A percentile compares a stretch with the other conserved stretches of the same genome.
Evolutionary conservation across 805 yeast species (phyloP).

Genomic region (Starmerella lactis-condensi): DNA sequence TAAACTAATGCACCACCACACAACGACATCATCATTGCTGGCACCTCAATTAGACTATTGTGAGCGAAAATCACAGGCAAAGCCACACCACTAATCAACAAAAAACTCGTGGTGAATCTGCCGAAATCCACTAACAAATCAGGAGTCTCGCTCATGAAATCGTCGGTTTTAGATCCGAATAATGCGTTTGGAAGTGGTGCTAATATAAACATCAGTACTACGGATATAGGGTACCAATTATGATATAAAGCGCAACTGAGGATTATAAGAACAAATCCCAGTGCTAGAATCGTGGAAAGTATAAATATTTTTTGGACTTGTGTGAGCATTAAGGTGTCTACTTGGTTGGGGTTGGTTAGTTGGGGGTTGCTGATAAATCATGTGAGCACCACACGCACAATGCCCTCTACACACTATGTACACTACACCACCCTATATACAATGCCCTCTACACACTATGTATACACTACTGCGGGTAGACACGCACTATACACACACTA

Average conservation of each 20-base stretch:
- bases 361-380: not conserved
- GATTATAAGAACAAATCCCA: constrained; percentile 76
- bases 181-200: constrained; percentile 59
- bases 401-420: no score
- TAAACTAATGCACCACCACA: constrained; percentile 73
- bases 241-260: constrained; percentile 74
- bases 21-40: constrained; percentile 61
- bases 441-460: no score
- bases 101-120: constrained; percentile 55
- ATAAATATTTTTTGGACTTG: constrained; percentile 66
- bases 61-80: constrained; percentile 66
- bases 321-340: constrained; percentile 25
- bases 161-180: constrained; percentile 35
- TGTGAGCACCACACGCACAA: no score
- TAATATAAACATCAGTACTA: constrained; percentile 43
- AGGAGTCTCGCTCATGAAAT: constrained; percentile 39
- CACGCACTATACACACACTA: no score
- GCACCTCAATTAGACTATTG: constrained; percentile 44
- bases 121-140: constrained; percentile 54
- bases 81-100: constrained; percentile 56
- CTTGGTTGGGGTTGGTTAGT: constrained; percentile 1
- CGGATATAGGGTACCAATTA: constrained; percentile 79
- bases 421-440: no score
- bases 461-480: no score
- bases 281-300: constrained; percentile 58